Evolutionary conservation across 2,329 filamentous ascomycete genomes (phyloP).

Genomic region (Neospermospora avenae): DNA sequence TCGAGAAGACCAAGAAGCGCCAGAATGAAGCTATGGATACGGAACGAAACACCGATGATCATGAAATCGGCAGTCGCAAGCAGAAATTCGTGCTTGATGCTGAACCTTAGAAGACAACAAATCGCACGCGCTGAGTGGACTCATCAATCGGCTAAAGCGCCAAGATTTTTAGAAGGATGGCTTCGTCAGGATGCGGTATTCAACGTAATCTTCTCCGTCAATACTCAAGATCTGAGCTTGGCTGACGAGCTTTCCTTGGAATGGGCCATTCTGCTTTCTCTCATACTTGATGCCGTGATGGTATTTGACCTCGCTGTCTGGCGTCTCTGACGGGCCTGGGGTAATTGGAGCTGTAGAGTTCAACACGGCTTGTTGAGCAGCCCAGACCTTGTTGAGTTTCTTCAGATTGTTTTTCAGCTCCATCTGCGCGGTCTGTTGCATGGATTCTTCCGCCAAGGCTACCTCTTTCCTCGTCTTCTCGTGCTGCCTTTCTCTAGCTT

Average conservation of each 20-base stretch:
- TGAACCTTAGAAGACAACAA: constrained; percentile 1
- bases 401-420: constrained; percentile 34
- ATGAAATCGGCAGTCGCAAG: too few relatives aligned
- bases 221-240: constrained; percentile 60
- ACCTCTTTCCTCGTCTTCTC: constrained; percentile 32
- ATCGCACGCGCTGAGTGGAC: not conserved
- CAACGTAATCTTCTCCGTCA: constrained; percentile 64
- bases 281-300: constrained; percentile 60
- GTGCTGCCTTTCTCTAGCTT: constrained; percentile 27
- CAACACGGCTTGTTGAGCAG: constrained; percentile 28
- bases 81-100: too few relatives aligned
- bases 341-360: constrained; percentile 9
- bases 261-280: constrained; percentile 57
- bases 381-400: constrained; percentile 33
- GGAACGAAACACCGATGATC: not conserved
- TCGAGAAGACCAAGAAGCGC: not conserved
- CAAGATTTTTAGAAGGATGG: constrained; percentile 50
- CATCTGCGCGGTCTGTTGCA: constrained; percentile 26
- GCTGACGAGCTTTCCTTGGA: constrained; percentile 61
- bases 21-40: not conserved
- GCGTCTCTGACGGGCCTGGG: constrained; percentile 35
- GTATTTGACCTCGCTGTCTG: constrained; percentile 50
- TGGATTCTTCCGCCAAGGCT: constrained; percentile 26
- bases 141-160: not conserved
- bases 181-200: constrained; percentile 63